Conservation (phyloP, 257 asterid genomes). For the Solanum pimpinellifolium region DNA sequence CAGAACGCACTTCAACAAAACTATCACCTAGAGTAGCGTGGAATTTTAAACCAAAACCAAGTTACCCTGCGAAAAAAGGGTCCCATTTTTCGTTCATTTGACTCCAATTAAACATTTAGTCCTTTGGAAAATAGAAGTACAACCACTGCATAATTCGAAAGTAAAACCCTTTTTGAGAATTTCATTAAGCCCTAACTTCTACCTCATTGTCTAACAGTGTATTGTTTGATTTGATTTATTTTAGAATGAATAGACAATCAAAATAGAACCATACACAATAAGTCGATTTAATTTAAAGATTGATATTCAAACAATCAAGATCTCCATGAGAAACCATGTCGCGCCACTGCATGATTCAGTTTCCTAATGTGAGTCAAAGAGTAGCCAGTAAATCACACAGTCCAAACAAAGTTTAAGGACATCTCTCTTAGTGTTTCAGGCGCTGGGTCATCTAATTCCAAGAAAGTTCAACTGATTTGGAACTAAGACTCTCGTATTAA, state of each 20-base stretch:
- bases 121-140: background rate
- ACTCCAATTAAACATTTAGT: background rate
- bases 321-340: background rate
- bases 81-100: background rate
- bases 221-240: background rate
- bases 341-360: background rate
- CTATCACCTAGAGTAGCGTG: background rate
- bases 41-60: background rate
- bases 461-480: background rate
- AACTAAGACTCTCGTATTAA: background rate
- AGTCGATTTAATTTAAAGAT: background rate
- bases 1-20: background rate
- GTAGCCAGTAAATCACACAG: background rate
- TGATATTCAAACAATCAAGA: background rate
- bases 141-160: background rate
- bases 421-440: background rate
- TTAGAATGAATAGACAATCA: background rate
- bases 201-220: background rate
- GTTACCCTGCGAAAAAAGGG: background rate
- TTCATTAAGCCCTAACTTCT: background rate
- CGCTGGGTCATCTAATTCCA: background rate
- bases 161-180: background rate
- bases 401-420: background rate
- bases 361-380: background rate
- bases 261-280: background rate